Conservation (phyloP, 139 green algal genomes). For the Micromonas commoda region DNA sequence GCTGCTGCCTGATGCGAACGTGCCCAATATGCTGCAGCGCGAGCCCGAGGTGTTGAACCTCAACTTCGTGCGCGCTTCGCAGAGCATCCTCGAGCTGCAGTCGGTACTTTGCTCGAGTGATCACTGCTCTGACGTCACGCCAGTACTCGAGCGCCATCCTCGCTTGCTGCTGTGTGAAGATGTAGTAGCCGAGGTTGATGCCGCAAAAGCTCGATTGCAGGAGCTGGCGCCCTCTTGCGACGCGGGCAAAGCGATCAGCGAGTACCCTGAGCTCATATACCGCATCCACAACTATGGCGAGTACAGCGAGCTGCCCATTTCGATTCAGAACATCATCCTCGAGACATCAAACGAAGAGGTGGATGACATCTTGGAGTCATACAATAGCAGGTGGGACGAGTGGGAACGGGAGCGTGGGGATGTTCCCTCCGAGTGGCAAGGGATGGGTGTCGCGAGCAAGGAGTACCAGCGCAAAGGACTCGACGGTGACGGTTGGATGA, state of each 20-base stretch:
- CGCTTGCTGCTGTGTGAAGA: conserved; percentile 5
- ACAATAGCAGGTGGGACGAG: background rate
- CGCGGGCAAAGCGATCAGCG: background rate
- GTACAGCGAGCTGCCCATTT: background rate
- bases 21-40: background rate
- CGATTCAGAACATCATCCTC: conserved; percentile 9
- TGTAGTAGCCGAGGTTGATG: background rate
- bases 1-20: background rate
- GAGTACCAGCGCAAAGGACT: background rate
- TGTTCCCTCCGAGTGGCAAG: background rate
- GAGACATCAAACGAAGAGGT: background rate
- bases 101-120: background rate
- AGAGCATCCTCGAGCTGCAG: conserved; percentile 3
- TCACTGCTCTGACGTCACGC: background rate
- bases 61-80: background rate
- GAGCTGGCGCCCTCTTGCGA: background rate
- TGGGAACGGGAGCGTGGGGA: background rate
- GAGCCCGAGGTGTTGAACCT: background rate
- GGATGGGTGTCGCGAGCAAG: too few species aligned
- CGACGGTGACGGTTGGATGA: background rate
- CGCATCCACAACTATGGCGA: conserved; percentile 4
- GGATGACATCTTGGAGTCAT: background rate
- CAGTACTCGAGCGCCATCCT: background rate
- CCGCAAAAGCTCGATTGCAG: background rate
- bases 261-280: conserved; percentile 15